Evolutionary conservation across 176 grass and related monocot genomes (phyloP), one percentile per base, ranked within the genome.

Genomic region (Oryza glumipatula): DNA sequence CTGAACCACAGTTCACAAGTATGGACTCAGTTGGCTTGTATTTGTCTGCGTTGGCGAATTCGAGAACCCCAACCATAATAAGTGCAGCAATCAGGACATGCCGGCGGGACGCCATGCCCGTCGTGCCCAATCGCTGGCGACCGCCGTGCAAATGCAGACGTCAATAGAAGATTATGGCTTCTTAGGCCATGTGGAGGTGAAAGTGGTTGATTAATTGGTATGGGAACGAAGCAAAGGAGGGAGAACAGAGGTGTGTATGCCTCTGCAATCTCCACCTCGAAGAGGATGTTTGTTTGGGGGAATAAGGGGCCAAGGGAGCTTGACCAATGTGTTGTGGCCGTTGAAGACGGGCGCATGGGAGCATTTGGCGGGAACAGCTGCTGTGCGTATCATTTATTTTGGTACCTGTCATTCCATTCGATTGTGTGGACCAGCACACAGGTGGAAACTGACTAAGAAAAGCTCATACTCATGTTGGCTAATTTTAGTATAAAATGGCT

Each of bases 1-100:
- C 83, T 7, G 89, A 82, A 11, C 94, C 94, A 10, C 94, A 97
- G 81, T 84, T 81, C 0, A 97, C 83, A 2, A 94, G 82, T 46
- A 94, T 90, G 36, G 89, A 74, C 71, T 97, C 91, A 1, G 70
- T 24, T 1, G 94, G 87, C 58, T 67, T 85, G 58, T 94, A 94
- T 24, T 8, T 80, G 1, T 35, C 82, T 0, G 68, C 85, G 4
- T 8, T 16, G 4, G 13, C 75, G 7, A 49, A 36, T 21, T 12
- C 5, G 5, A 26, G 36, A 15, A 52, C 28, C 7, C 41, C 12
- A 17, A 61, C 15, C 2, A 28, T 22, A 1, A 87, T 0, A 65
- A 81, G 9, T 23, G 56, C 9, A 4, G 45, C 58, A 15, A 73
- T 30, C 23, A 84, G 19, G 21, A 41, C 33, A 21, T 41, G 21